Evolutionary conservation across 306 rosid species (phyloP).

Genomic region (Prunus kanzakura): DNA sequence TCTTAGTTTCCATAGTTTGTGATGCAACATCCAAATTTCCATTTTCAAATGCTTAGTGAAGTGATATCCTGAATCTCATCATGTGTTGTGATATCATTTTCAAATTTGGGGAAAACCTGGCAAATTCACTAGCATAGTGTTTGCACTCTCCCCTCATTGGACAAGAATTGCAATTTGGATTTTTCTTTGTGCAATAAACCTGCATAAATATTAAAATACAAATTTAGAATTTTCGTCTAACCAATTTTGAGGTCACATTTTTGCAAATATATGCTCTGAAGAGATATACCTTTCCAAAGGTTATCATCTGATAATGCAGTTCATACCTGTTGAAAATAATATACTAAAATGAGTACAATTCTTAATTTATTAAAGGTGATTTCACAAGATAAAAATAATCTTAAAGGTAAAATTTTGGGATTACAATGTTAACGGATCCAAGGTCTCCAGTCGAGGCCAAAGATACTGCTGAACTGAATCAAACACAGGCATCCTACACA

Average conservation of each 20-base stretch:
- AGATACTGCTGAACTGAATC: constrained; percentile 65
- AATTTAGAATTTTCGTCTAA: neutral
- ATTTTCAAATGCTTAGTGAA: neutral
- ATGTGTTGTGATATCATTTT: neutral
- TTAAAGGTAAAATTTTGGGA: neutral
- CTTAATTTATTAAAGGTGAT: no score
- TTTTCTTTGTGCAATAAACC: constrained; percentile 63
- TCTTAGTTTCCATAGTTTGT: neutral
- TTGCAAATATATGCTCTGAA: neutral
- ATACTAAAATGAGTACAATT: neutral
- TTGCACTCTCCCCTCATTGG: constrained; percentile 56
- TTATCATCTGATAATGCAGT: constrained; percentile 75
- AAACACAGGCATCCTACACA: constrained; percentile 49
- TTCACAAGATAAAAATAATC: neutral
- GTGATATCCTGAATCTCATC: neutral
- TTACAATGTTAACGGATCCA: constrained; percentile 52
- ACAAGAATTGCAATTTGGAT: constrained; percentile 69
- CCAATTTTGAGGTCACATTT: neutral
- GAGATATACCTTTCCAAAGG: constrained; percentile 71
- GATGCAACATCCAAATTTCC: neutral
- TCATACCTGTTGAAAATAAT: constrained; percentile 45
- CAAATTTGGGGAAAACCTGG: constrained; percentile 39
- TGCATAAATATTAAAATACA: constrained; percentile 16
- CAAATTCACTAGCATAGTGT: constrained; percentile 49
- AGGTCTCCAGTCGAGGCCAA: constrained; percentile 58